These are phyloP conservation scores for Colletotrichum sp. DNA, from an alignment of 2,329 filamentous ascomycete species.

Conservation along the genomic window DNA sequence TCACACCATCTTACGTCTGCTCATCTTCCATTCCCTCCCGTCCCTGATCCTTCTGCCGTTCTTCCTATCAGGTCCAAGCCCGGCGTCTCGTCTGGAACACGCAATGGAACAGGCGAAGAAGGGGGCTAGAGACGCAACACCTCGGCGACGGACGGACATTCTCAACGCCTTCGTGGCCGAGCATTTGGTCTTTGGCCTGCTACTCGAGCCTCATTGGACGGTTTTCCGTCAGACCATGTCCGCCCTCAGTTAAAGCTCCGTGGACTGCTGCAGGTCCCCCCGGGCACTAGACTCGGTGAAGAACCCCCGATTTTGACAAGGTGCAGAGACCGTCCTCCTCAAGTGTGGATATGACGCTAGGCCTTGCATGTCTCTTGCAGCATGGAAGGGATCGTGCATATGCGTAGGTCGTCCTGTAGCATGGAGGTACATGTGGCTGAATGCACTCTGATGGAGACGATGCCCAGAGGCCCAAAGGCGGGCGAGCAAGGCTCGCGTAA, in stretches of 20 bases:
- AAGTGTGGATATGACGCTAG: neutral
- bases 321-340: neutral
- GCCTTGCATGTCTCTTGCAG: neutral
- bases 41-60: neutral
- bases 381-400: neutral
- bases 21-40: neutral
- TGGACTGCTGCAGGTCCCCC: neutral
- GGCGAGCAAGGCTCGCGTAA: neutral
- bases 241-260: neutral
- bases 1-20: neutral
- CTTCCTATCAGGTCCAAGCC: neutral
- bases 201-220: neutral
- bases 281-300: neutral
- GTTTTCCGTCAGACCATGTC: constrained; percentile 7
- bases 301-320: neutral
- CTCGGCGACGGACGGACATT: neutral
- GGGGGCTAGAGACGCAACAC: neutral
- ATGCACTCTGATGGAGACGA: neutral
- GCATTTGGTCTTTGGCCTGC: neutral
- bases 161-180: neutral
- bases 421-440: neutral
- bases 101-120: neutral
- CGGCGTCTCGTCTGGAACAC: neutral
- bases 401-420: neutral
- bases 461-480: neutral